Base-by-base conservation (phyloP, 2,329 filamentous ascomycete genomes). In the Falciphora oryzae region DNA sequence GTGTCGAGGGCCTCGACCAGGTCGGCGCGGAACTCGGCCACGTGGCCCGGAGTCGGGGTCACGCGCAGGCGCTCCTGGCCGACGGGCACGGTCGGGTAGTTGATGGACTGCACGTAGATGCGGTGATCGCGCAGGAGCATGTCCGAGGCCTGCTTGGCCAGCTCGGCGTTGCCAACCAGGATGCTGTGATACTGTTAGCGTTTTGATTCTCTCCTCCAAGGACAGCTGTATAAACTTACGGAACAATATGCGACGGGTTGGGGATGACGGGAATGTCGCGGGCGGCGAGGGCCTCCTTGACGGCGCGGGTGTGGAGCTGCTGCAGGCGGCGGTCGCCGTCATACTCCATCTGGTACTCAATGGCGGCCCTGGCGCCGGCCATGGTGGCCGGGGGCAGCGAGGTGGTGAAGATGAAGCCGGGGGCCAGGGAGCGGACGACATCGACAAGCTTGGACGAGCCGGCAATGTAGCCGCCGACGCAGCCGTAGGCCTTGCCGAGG, bases 31-130 rank as follows among this genome's bases (percentile, higher is more conserved):
- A 91, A 92, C 70, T 91, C 86, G 78, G 90, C 90, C 64, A 86
- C 87, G 76, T 99, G 95, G 58, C 95, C 95, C 0, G 95, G 95
- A 1, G 95, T 99, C 0, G 95, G 95, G 1, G 95, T 99, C 76
- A 99, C 92, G 69, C 95, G 90, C 65, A 99, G 89, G 65, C 95
- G 89, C 78, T 99, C 95, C 81, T 99, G 93, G n/a, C 95, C 95
- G 8, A 96, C 92, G 2, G 95, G 95, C 3, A 99, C 95, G 63
- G 95, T 99, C 2, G 95, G 95, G 79, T 98, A 98, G 81, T 99
- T 99, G 84, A 99, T 98, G 64, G 92, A 93, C 79, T 99, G 95
- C 31, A 99, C 95, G 75, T 99, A 99, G 74, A 99, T 97, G 67
- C 88, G 86, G 81, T 97, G 91, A 70, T 96, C 90, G 70, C 90